phyloP scores from a whole-genome alignment of 345 rosid genomes.

The Melaleuca quinquenervia region DNA sequence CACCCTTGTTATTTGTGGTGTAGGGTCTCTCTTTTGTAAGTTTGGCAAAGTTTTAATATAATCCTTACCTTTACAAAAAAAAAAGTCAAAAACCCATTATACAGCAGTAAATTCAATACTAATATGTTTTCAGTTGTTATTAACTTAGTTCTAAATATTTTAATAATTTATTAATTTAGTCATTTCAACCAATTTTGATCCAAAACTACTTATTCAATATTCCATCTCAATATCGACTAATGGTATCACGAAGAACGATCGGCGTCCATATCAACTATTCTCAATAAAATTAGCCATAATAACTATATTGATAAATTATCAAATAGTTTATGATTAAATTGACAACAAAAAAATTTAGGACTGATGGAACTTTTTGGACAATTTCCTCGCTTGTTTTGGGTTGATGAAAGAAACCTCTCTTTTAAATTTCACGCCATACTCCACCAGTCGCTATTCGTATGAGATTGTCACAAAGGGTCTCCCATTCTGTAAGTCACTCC shows the following conservation, averaged over 20 bases:
- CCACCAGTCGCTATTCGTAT: neutral
- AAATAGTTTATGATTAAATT: neutral
- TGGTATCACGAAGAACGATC: fast-evolving
- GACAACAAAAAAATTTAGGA: neutral
- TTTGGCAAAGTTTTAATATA: no score
- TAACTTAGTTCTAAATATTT: neutral
- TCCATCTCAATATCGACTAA: fast-evolving
- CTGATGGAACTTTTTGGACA: no score
- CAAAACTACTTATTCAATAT: fast-evolving
- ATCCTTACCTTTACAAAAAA: no score
- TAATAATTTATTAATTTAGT: neutral
- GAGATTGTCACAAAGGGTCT: neutral
- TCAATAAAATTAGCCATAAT: neutral
- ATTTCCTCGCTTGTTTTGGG: neutral
- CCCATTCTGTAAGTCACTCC: no score
- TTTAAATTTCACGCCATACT: neutral
- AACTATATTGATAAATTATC: neutral
- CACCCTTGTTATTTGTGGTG: no score
- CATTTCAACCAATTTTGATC: neutral
- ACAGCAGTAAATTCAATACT: neutral
- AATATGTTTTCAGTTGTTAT: neutral
- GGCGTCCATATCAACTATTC: neutral
- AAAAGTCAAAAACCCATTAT: neutral
- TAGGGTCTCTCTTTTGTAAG: no score
- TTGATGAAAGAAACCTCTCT: neutral